These are phyloP conservation scores for Wickerhamomyces silvicola DNA, from an alignment of 805 yeast species.

Conservation along the genomic window DNA sequence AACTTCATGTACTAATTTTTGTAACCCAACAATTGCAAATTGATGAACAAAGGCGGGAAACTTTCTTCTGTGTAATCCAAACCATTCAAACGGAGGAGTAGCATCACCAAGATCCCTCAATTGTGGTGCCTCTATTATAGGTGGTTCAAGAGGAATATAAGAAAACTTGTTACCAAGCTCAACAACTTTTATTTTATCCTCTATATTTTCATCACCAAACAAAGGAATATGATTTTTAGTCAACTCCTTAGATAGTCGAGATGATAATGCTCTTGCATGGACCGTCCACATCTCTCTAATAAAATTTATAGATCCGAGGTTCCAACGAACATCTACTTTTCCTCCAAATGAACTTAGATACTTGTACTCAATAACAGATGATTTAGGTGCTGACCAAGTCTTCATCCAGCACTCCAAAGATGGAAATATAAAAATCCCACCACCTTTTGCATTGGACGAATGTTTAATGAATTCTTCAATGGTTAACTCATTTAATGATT, in stretches of 20 bases:
- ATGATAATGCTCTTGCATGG: constrained; percentile 66
- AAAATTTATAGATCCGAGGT: constrained; percentile 83
- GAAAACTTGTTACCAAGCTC: constrained; percentile 42
- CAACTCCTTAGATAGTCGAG: constrained; percentile 41
- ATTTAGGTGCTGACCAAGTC: constrained; percentile 52
- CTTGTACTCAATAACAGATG: constrained; percentile 54
- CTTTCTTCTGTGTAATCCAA: constrained; percentile 82
- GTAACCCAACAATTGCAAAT: constrained; percentile 64
- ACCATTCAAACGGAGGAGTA: constrained; percentile 98
- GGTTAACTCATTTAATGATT: constrained; percentile 35
- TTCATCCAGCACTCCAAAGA: constrained; percentile 69
- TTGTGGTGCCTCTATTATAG: constrained; percentile 83
- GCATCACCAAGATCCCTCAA: constrained; percentile 91
- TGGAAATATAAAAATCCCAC: constrained; percentile 75
- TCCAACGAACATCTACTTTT: constrained; percentile 89
- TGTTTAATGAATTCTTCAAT: constrained; percentile 50
- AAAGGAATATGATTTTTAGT: constrained; percentile 13
- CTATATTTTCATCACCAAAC: constrained; percentile 28
- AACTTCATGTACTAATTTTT: constrained; percentile 65
- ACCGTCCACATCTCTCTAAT: constrained; percentile 90
- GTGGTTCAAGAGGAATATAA: constrained; percentile 64
- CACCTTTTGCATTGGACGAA: constrained; percentile 64
- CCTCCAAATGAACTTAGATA: constrained; percentile 80
- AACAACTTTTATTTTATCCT: constrained; percentile 39
- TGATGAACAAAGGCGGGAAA: constrained; percentile 88